Evolutionary conservation across 1,139 yeast genomes (phyloP), one percentile per base, ranked within the genome.

Genomic region (Debaryomyces nepalensis): DNA sequence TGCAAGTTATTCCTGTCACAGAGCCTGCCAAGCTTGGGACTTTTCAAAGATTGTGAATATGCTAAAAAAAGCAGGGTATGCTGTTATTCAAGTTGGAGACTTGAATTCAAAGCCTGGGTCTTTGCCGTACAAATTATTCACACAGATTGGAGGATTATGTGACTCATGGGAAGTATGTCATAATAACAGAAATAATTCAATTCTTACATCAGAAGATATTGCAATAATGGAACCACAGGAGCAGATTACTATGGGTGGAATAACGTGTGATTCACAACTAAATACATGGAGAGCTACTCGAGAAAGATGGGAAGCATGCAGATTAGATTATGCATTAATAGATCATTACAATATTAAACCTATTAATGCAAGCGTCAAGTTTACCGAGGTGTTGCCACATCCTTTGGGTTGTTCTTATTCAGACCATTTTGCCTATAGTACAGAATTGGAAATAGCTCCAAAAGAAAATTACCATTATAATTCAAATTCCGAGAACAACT

Each of bases 1-100:
- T 63, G 95, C 95, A 4, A 86, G 95, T 4, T 93, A 95, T 59
- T 72, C 83, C 3, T 87, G 97, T 52, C 98, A 93, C 59, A 71
- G 99, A 41, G 84, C 97, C 0, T 81, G 95, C 46, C 99, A 93
- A 63, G 98, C 98, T 0, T 93, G 98, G 98, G 97, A 91, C 60
- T 80, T 95, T 58, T 76, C 93, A 18, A 78, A 81, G 42, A 49
- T 90, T 39, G 82, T 87, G 1, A 73, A 75, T 23, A 63, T 84
- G 39, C 76, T 93, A 37, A 73, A 75, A 38, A 73, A 71, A 42
- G 85, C 93, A 0, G 97, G 97, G 0, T 86, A 87, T 62, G 84
- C 91, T 1, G 93, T 88, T 0, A 76, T 95, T 35, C 83, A 89
- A 40, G 97, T 91, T 20, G 99, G 99, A 1, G 99, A 93, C 64